Evolutionary conservation across 1,139 yeast genomes (phyloP), one percentile per base, ranked within the genome.

Genomic region (Scheffersomyces segobiensis): DNA sequence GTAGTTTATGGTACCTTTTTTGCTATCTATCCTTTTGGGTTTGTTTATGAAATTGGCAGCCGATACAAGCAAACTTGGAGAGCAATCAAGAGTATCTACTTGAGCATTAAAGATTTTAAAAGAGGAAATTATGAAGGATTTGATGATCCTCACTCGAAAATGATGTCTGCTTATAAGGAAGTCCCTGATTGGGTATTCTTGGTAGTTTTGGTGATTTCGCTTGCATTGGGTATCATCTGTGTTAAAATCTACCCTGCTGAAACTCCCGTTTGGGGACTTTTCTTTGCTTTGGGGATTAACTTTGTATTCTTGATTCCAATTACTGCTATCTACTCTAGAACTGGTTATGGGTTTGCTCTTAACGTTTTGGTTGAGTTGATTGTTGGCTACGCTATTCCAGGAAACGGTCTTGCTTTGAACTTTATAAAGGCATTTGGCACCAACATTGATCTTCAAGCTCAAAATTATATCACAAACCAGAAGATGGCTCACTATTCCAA

Each of bases 401-500:
- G 77, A 53, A 74, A 77, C 32, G 80, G 80, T 2, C 63, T 76
- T 48, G 80, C 81, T 0, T 69, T 76, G 56, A 74, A 74, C 54
- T 75, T 79, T 7, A 64, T 76, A 52, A 77, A 77, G 59, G 76
- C 78, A 8, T 74, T 71, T 61, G 81, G 80, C 5, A 75, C 74
- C 54, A 75, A 76, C 57, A 76, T 85, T 62, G 85, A 82, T 70
- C 83, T 82, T 2, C 90, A 86, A 70, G 88, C 89, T 18, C 85
- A 84, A 55, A 77, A 74, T 66, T 62, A 81, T 71, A 75, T 85
- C 53, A 68, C 82, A 5, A 84, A 84, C 65, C 85, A 84, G 71
- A 87, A 87, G 68, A 67, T 80, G 76, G 89, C 84, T 2, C 91
- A 86, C 70, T 87, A 87, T 67, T 74, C 82, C 22, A 84, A 82